These are phyloP conservation scores for Tetragonia tetragonoides DNA, from an alignment of 148 eudicot species.

Conservation along the genomic window DNA sequence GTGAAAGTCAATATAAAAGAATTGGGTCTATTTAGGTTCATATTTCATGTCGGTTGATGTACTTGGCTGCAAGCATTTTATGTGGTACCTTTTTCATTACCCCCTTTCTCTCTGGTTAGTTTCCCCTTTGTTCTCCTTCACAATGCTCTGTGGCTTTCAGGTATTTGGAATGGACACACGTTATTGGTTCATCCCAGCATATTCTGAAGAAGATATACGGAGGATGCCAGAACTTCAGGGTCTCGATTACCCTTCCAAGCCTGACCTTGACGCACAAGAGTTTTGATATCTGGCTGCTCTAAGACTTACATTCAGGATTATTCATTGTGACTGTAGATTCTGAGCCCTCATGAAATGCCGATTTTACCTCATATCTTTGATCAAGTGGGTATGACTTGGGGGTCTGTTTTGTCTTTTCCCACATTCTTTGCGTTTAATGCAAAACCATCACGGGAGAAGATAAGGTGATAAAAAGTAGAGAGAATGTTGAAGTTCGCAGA, in stretches of 20 bases:
- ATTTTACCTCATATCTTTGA: slow-evolving; percentile 5
- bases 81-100: neutral
- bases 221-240: slow-evolving; percentile 94
- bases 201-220: slow-evolving; percentile 82
- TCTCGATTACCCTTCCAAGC: slow-evolving; percentile 84
- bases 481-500: neutral
- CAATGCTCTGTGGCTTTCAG: slow-evolving; percentile 25
- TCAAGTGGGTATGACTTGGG: slow-evolving; percentile 5
- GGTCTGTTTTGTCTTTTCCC: slow-evolving; percentile 12
- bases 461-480: neutral
- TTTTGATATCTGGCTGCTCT: slow-evolving; percentile 25
- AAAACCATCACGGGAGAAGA: neutral
- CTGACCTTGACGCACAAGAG: slow-evolving; percentile 68
- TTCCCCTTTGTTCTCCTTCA: neutral
- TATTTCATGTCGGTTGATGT: neutral
- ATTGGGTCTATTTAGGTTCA: neutral
- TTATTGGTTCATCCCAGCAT: slow-evolving; percentile 83
- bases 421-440: neutral
- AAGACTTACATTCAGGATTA: slow-evolving; percentile 20
- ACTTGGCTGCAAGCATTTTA: neutral
- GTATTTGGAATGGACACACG: slow-evolving; percentile 77
- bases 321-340: slow-evolving; percentile 10
- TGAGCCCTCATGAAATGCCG: slow-evolving; percentile 11
- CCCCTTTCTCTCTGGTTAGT: neutral
- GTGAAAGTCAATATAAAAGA: neutral